These are phyloP conservation scores for Centrapalus pauciflorus DNA, from an alignment of 129 eudicot species.

Conservation along the genomic window DNA sequence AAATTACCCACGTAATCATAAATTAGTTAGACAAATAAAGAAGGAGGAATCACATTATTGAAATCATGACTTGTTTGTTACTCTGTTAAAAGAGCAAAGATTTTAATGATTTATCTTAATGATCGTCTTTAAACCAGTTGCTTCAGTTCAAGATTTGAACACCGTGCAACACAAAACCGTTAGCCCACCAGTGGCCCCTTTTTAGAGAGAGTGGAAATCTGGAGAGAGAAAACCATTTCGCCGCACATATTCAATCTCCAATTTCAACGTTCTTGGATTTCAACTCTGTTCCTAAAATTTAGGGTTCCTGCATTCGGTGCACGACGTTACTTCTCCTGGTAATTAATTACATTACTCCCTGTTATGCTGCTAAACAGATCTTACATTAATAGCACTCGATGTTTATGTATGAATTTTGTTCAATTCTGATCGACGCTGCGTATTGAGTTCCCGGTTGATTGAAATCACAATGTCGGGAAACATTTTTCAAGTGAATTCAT, in stretches of 20 bases:
- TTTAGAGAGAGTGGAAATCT: background rate
- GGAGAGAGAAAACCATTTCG: background rate
- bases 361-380: background rate
- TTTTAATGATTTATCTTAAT: too few species aligned
- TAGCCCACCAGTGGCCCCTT: background rate
- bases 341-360: background rate
- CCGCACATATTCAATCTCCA: conserved; percentile 46
- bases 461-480: background rate
- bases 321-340: conserved; percentile 21
- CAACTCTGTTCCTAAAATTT: background rate
- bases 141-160: background rate
- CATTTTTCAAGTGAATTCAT: background rate
- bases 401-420: background rate
- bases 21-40: too few species aligned
- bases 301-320: conserved; percentile 12
- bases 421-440: background rate
- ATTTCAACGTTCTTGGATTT: conserved; percentile 2
- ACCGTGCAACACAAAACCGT: background rate
- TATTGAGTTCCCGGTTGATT: background rate
- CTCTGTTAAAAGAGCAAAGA: too few species aligned
- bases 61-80: too few species aligned
- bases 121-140: background rate
- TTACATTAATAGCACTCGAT: background rate
- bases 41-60: too few species aligned
- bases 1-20: too few species aligned